Evolutionary conservation across 108 stramenopile genomes (phyloP).

Genomic region (Cyclotella cryptica): DNA sequence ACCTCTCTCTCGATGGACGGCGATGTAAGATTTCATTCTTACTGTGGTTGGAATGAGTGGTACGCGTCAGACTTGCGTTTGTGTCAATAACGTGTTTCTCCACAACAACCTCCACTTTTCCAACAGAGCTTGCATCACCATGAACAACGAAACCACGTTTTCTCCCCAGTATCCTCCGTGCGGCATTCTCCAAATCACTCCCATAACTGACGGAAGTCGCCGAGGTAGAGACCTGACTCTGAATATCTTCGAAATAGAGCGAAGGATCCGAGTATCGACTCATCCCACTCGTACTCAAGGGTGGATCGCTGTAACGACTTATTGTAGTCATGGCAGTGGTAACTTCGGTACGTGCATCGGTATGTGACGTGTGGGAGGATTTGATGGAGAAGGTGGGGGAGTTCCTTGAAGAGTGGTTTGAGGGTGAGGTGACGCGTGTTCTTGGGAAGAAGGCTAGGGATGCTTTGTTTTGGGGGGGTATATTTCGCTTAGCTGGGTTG

Average conservation of each 20-base stretch:
- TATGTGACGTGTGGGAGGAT: too few relatives aligned
- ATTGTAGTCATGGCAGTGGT: background rate
- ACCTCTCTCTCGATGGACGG: background rate
- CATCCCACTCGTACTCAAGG: background rate
- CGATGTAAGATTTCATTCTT: background rate
- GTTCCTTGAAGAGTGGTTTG: too few relatives aligned
- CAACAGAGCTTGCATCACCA: background rate
- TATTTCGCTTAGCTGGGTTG: background rate
- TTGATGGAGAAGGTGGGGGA: too few relatives aligned
- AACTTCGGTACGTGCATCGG: too few relatives aligned
- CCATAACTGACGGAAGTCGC: constrained; percentile 1
- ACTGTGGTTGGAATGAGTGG: too few relatives aligned
- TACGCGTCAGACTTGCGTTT: too few relatives aligned
- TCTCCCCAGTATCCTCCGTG: constrained; percentile 34
- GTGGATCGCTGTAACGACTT: constrained; percentile 2
- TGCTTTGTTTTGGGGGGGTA: too few relatives aligned
- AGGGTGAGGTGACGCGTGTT: too few relatives aligned
- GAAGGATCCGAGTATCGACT: constrained; percentile 3
- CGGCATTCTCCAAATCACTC: constrained; percentile 43
- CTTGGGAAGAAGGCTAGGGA: too few relatives aligned
- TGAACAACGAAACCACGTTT: background rate
- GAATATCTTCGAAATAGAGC: background rate
- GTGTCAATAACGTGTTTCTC: background rate
- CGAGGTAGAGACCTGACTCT: constrained; percentile 12
- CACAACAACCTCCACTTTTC: background rate